Base-by-base conservation (phyloP, 1,139 yeast species). In the Yamadazyma triangularis region DNA sequence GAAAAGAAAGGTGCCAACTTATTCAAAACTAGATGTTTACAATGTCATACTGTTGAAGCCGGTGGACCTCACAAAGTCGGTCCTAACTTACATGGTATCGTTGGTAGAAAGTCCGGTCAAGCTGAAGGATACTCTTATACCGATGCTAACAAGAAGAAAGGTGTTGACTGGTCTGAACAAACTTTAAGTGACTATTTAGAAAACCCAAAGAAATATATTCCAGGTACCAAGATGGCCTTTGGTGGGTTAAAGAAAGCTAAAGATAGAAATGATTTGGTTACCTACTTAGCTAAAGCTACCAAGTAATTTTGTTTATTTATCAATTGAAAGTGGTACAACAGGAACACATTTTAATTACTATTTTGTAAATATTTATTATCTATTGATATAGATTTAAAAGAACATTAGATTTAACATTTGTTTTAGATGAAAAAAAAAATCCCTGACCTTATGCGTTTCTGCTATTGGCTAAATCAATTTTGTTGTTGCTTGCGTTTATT, bases 221-320 rank as follows among this genome's bases (percentile, higher is more conserved):
- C 98, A 60, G 98, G 98, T 70, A 91, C 97, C 74, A 91, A 91
- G 83, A 91, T 91, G 98, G 98, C 98, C 48, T 91, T 91, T 58
- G 98, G 96, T 73, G 98, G 98, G 73, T 81, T 91, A 70, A 91
- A 91, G 91, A 91, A 91, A 80, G 80, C 89, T 49, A 91, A 88
- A 84, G 98, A 91, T 77, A 87, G 97, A 81, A 85, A 87, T 72
- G 97, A 91, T 65, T 75, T 91, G 66, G 70, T 91, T 56, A 77
- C 98, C 53, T 91, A 87, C 84, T 79, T 89, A 73, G 76, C 72
- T 51, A 64, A 65, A 43, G 95, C 96, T 48, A 70, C 86, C 64
- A 78, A 78, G 67, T 77, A 77, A 67, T 33, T 31, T 15, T n/a
- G n/a, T n/a, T n/a, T n/a, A n/a, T n/a, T n/a, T n/a, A n/a, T n/a